Evolutionary conservation across 306 rosid species (phyloP).

Genomic region (Inga laurina): DNA sequence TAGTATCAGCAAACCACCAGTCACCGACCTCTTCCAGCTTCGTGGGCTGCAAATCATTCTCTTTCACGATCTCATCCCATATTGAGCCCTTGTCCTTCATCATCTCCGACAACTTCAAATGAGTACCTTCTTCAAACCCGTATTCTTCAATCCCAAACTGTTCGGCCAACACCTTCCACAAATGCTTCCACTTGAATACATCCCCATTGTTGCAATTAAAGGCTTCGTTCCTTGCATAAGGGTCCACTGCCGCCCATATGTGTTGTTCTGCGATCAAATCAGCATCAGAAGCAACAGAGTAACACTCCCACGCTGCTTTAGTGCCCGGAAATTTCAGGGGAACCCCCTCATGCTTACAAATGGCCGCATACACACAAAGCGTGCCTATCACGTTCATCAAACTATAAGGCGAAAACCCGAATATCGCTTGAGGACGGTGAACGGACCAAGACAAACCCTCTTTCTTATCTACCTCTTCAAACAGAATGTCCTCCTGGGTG

Average conservation of each 20-base stretch:
- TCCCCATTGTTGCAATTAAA: constrained; percentile 10
- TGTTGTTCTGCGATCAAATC: constrained; percentile 17
- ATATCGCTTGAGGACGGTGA: constrained; percentile 38
- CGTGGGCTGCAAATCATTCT: constrained; percentile 39
- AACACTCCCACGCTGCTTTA: constrained; percentile 13
- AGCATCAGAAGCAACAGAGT: constrained; percentile 1
- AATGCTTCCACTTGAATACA: constrained; percentile 13
- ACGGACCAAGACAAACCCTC: constrained; percentile 55
- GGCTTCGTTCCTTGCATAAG: constrained; percentile 11
- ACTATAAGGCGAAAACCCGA: constrained; percentile 13
- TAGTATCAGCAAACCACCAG: constrained; percentile 43
- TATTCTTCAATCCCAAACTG: constrained; percentile 17
- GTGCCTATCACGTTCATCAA: constrained; percentile 12
- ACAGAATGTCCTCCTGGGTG: constrained; percentile 32
- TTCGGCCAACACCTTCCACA: constrained; percentile 20
- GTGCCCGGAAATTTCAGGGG: constrained; percentile 2
- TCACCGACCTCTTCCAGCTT: constrained; percentile 46
- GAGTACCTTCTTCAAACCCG: constrained; percentile 6
- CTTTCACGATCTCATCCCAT: constrained; percentile 54
- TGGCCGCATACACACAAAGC: constrained; percentile 11
- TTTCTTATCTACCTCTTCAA: constrained; percentile 43
- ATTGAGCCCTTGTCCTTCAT: constrained; percentile 43
- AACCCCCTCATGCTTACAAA: constrained; percentile 16
- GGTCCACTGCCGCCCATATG: constrained; percentile 12
- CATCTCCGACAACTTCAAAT: constrained; percentile 39